These are phyloP conservation scores for Zoysia japonica DNA, from an alignment of 176 grass and related monocot genomes.

Conservation along the genomic window DNA sequence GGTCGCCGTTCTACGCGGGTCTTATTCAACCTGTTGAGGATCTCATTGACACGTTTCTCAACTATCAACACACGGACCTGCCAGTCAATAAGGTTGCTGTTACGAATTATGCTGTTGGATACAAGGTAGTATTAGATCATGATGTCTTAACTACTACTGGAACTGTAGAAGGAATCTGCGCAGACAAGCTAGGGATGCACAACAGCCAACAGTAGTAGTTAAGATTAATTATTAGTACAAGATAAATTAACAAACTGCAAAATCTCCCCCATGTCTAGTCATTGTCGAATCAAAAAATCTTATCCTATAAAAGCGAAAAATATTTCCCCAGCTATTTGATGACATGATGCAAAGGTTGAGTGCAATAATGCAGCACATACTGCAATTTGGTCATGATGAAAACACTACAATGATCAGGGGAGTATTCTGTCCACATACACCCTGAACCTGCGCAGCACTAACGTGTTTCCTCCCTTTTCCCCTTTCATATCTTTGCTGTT, in stretches of 20 bases:
- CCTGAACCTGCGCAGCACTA: neutral
- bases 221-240: neutral
- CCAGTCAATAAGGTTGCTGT: neutral
- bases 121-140: neutral
- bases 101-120: neutral
- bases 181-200: neutral
- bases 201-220: no score
- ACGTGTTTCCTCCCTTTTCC: neutral
- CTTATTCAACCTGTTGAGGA: constrained; percentile 91
- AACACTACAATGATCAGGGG: neutral
- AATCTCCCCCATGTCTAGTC: neutral
- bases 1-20: constrained; percentile 82
- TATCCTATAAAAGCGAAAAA: neutral
- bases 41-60: constrained; percentile 94
- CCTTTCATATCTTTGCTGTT: neutral
- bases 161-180: neutral
- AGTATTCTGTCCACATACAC: neutral
- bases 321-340: neutral
- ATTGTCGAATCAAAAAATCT: neutral
- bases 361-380: constrained; percentile 29
- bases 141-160: neutral
- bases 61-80: constrained; percentile 73
- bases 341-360: constrained; percentile 14
- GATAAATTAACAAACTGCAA: constrained; percentile 10
- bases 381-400: constrained; percentile 29